phyloP scores from a whole-genome alignment of 768 basidiomycete genomes.

The Kwoniella europaea region DNA sequence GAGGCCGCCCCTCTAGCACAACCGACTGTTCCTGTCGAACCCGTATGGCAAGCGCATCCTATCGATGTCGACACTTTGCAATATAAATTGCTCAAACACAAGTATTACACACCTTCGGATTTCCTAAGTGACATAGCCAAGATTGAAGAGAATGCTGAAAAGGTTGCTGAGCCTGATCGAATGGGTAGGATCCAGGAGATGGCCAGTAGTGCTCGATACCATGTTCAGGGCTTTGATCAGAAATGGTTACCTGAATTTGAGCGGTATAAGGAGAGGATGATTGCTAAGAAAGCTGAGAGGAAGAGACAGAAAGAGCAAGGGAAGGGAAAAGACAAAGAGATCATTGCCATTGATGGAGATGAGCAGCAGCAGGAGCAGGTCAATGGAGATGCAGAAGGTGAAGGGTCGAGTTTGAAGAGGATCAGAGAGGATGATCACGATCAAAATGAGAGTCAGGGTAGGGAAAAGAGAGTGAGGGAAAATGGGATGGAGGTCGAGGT shows the following conservation, averaged over 20 bases:
- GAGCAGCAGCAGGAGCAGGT: background rate
- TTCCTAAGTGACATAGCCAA: slow-evolving; percentile 71
- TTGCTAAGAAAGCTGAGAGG: slow-evolving; percentile 62
- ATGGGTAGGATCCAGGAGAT: slow-evolving; percentile 83
- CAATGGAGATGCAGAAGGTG: background rate
- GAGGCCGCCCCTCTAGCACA: background rate
- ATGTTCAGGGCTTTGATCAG: slow-evolving; percentile 45
- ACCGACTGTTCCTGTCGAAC: slow-evolving; percentile 25
- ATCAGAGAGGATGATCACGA: slow-evolving; percentile 23
- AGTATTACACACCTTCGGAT: slow-evolving; percentile 83
- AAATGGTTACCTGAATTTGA: slow-evolving; percentile 81
- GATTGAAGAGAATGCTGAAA: slow-evolving; percentile 65
- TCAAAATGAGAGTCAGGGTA: slow-evolving; percentile 14
- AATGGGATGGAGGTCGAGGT: slow-evolving; percentile 9
- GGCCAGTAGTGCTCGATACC: slow-evolving; percentile 76
- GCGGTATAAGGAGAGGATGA: slow-evolving; percentile 74
- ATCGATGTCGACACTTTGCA: slow-evolving; percentile 95
- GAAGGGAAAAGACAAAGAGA: background rate
- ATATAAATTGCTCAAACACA: slow-evolving; percentile 76
- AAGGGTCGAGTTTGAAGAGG: slow-evolving; percentile 19
- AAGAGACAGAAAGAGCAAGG: slow-evolving; percentile 39
- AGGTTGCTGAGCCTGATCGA: slow-evolving; percentile 73
- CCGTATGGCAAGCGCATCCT: slow-evolving; percentile 63
- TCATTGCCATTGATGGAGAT: background rate
- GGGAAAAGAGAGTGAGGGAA: slow-evolving; percentile 27